A percentile compares a stretch with the other conserved stretches of the same genome.
phyloP scores from a whole-genome alignment of 129 eudicot species.

The Apium graveolens region DNA sequence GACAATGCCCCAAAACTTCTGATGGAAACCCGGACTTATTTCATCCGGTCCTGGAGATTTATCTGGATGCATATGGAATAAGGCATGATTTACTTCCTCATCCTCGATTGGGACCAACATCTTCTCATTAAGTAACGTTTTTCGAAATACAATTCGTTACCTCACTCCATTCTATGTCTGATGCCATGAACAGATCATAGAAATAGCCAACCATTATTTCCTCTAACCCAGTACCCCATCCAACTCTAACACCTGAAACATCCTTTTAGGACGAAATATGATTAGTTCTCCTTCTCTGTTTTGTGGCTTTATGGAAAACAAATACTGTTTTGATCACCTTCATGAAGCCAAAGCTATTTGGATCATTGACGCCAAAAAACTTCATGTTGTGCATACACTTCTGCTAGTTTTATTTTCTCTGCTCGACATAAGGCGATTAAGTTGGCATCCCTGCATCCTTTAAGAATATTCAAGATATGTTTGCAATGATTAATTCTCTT shows the following conservation, averaged over 20 bases:
- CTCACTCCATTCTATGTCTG: too few relatives aligned
- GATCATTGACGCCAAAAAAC: not conserved
- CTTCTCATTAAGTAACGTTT: too few relatives aligned
- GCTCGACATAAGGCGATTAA: too few relatives aligned
- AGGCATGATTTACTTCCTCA: too few relatives aligned
- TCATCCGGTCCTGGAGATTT: too few relatives aligned
- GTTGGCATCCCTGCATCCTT: not conserved
- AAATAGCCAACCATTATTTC: too few relatives aligned
- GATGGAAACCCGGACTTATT: too few relatives aligned
- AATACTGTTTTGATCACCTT: not conserved
- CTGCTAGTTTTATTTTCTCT: not conserved
- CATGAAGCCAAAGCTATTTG: not conserved
- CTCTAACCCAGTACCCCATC: not conserved
- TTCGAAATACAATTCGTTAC: too few relatives aligned
- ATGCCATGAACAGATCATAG: too few relatives aligned
- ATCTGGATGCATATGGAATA: too few relatives aligned
- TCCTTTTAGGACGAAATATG: not conserved
- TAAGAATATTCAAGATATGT: not conserved
- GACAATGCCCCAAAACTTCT: too few relatives aligned
- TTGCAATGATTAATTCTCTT: not conserved
- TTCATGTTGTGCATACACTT: not conserved
- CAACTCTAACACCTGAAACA: not conserved
- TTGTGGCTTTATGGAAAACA: not conserved
- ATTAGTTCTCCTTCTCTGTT: not conserved
- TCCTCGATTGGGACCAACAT: too few relatives aligned